Conservation (phyloP, 306 rosid species). For the Acacia crassicarpa region DNA sequence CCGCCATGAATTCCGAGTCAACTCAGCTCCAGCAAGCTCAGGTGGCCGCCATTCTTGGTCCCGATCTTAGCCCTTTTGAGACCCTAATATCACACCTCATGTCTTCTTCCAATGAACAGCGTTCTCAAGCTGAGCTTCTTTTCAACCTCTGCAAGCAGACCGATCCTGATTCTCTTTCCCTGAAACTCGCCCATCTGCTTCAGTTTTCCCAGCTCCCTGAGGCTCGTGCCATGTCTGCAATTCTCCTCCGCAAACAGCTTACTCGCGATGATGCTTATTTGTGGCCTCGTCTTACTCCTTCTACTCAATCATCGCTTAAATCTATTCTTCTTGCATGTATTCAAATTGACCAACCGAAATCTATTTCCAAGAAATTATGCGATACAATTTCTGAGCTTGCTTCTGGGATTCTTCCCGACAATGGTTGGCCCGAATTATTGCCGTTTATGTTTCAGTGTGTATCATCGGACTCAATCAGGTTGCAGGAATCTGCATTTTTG, state of each 20-base stretch:
- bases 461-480: constrained; percentile 72
- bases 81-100: constrained; percentile 88
- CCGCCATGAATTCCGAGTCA: constrained; percentile 75
- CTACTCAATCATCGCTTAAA: constrained; percentile 73
- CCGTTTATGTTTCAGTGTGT: constrained; percentile 95
- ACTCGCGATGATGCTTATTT: constrained; percentile 88
- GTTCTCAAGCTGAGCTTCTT: background rate
- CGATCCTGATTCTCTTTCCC: background rate
- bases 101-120: constrained; percentile 45
- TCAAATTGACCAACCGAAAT: constrained; percentile 69
- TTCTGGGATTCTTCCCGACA: constrained; percentile 80
- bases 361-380: constrained; percentile 80
- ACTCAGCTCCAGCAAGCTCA: constrained; percentile 84
- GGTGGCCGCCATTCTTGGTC: constrained; percentile 80
- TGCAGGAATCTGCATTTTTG: constrained; percentile 83
- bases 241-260: constrained; percentile 92
- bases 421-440: constrained; percentile 84
- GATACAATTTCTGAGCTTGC: constrained; percentile 98
- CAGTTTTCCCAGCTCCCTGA: constrained; percentile 61
- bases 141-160: background rate
- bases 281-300: constrained; percentile 74
- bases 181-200: background rate
- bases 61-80: constrained; percentile 79
- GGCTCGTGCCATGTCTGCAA: constrained; percentile 95
- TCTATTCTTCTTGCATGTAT: constrained; percentile 73